Conservation (phyloP, 768 basidiomycete genomes). For the Lactifluus hygrophoroides region DNA sequence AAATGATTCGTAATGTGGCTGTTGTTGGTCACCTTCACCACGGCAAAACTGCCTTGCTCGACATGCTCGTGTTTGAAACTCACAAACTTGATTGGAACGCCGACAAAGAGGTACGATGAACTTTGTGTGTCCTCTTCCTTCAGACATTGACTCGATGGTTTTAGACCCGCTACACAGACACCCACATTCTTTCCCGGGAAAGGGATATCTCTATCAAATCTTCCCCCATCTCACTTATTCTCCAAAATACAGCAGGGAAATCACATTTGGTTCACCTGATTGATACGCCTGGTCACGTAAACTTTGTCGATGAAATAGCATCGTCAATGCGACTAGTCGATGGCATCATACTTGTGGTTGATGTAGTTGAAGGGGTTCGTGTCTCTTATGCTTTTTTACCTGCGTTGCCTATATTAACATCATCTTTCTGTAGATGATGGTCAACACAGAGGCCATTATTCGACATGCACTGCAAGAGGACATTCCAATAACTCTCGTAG, state of each 20-base stretch:
- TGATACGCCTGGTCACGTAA: conserved; percentile 97
- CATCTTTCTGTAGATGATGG: conserved; percentile 68
- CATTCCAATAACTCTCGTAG: conserved; percentile 81
- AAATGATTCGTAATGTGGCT: conserved; percentile 94
- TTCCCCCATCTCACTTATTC: conserved; percentile 88
- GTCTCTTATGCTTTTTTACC: not conserved
- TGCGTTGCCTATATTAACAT: conserved; percentile 12
- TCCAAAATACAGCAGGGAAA: conserved; percentile 80
- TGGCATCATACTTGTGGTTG: conserved; percentile 89
- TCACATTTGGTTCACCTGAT: conserved; percentile 90
- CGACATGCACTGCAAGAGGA: conserved; percentile 86
- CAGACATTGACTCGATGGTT: conserved; percentile 10
- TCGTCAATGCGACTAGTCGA: conserved; percentile 80
- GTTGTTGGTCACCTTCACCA: conserved; percentile 96
- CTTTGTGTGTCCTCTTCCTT: not conserved
- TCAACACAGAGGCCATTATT: conserved; percentile 81
- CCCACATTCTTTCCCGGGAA: conserved; percentile 79
- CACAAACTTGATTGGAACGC: conserved; percentile 93
- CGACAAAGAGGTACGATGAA: conserved; percentile 51
- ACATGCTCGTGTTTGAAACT: conserved; percentile 96
- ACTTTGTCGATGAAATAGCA: conserved; percentile 97
- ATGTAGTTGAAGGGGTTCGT: conserved; percentile 92
- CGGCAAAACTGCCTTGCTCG: conserved; percentile 93
- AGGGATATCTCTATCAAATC: conserved; percentile 95
- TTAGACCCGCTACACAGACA: conserved; percentile 93